phyloP scores from a whole-genome alignment of 164 flowering plant genomes.

The Cinnamomum chago region DNA sequence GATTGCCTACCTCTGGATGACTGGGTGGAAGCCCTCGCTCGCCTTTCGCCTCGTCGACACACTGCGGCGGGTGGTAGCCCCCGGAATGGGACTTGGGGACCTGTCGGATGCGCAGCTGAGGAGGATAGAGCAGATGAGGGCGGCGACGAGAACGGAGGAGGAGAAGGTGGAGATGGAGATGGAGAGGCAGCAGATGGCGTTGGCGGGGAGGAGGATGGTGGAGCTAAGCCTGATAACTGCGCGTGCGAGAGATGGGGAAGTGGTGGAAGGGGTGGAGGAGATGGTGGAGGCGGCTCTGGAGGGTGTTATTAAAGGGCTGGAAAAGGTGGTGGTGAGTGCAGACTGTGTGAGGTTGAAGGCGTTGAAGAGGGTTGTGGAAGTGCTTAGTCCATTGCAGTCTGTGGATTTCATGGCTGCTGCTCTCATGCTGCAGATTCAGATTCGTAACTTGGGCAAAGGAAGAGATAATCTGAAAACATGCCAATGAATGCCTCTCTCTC shows the following conservation, averaged over 20 bases:
- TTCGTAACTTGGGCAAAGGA: not conserved
- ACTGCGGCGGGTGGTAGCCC: not conserved
- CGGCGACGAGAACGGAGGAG: slow-evolving; percentile 19
- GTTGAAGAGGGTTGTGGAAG: not conserved
- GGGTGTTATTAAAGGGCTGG: not conserved
- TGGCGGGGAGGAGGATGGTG: slow-evolving; percentile 16
- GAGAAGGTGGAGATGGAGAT: slow-evolving; percentile 4
- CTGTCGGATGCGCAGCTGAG: slow-evolving; percentile 3
- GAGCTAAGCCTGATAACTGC: not conserved
- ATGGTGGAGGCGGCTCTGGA: not conserved
- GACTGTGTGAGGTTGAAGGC: not conserved
- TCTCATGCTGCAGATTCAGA: not conserved
- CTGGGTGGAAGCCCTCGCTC: not conserved
- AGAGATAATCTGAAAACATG: not conserved
- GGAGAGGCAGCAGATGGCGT: slow-evolving; percentile 1
- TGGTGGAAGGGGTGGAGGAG: not conserved
- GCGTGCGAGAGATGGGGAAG: not conserved
- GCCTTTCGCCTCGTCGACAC: slow-evolving; percentile 3
- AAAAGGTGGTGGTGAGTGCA: not conserved
- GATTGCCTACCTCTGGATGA: not conserved
- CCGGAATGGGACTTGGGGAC: not conserved
- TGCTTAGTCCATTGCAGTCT: not conserved
- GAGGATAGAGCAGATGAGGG: slow-evolving; percentile 10
- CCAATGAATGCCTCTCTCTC: not conserved
- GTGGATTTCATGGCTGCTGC: slow-evolving; percentile 2